A percentile compares a stretch with the other conserved stretches of the same genome.
Conservation (phyloP, 2,329 filamentous ascomycete species). For the Epichloe bromicola region DNA sequence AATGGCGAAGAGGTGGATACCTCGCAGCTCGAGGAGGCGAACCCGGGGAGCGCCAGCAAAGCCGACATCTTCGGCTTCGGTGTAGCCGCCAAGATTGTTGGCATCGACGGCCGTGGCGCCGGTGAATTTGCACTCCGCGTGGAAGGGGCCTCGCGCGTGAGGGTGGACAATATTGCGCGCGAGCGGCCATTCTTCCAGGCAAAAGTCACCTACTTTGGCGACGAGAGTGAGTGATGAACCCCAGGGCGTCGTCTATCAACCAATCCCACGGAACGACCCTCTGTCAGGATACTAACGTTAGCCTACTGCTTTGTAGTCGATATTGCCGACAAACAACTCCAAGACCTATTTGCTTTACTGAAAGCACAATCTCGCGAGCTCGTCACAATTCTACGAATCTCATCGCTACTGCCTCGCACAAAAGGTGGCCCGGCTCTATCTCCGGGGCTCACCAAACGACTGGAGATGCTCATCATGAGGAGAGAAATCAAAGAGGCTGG, state of each 20-base stretch:
- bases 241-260: no score
- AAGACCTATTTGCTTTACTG: constrained; percentile 63
- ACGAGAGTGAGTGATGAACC: constrained; percentile 41
- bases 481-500: constrained; percentile 77
- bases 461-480: constrained; percentile 76
- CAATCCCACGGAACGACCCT: no score
- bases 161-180: constrained; percentile 50
- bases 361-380: constrained; percentile 80
- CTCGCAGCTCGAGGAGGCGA: constrained; percentile 32
- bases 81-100: constrained; percentile 65
- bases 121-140: constrained; percentile 75
- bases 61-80: constrained; percentile 73
- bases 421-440: constrained; percentile 54
- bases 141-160: constrained; percentile 69
- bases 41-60: constrained; percentile 47
- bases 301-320: constrained; percentile 12
- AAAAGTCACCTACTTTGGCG: constrained; percentile 57
- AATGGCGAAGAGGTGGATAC: constrained; percentile 41
- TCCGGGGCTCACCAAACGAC: constrained; percentile 69
- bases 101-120: constrained; percentile 61
- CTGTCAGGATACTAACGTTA: background rate
- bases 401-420: constrained; percentile 65
- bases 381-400: constrained; percentile 70
- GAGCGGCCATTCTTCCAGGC: constrained; percentile 81
- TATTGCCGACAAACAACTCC: constrained; percentile 43